Base-by-base conservation (phyloP, 768 basidiomycete genomes). In the Pisolithus microcarpus region DNA sequence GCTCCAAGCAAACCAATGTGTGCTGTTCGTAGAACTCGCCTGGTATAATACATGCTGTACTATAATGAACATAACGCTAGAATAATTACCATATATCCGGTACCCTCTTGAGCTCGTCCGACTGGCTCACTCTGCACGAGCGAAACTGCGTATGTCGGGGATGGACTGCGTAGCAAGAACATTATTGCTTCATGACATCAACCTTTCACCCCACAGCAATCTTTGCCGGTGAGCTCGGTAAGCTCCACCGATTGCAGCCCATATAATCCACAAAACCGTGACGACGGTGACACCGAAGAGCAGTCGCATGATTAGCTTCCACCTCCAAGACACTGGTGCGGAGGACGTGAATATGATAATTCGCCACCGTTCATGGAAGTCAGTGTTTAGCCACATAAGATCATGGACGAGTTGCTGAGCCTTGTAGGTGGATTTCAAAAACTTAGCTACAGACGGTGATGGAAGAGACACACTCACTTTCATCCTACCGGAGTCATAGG, bases 151-250 rank as follows among this genome's bases (percentile, higher is more conserved):
- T 34, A 2, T 30, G 0, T 11, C 13, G 10, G 31, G 31, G 13
- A 38, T 11, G 11, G 23, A 38, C 19, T 19, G 19, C 7, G 3
- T 15, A 19, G 16, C 28, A 26, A 16, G 16, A n/a, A 18, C 19
- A 24, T 7, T 23, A 16, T n/a, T 15, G 4, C 8, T 9, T 74
- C 65, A 89, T 42, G 81, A 85, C 76, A 88, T 84, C 51, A 90
- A 71, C 47, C 81, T 77, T 59, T 86, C 85, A 46, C 87, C 87
- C 85, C 86, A 90, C 13, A 90, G 79, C 19, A 87, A 76, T 38
- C 85, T 72, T 58, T 87, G 80, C 57, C 82, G 74, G 63, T 90
- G 84, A 19, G 87, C 87, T 36, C 82, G 74, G 53, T 85, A 84
- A 23, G 79, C 86, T 28, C 86, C 87, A 21, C 73, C 71, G 18